These are phyloP conservation scores for Pugionium dolabratum DNA, from an alignment of 345 rosid species.

Conservation along the genomic window DNA sequence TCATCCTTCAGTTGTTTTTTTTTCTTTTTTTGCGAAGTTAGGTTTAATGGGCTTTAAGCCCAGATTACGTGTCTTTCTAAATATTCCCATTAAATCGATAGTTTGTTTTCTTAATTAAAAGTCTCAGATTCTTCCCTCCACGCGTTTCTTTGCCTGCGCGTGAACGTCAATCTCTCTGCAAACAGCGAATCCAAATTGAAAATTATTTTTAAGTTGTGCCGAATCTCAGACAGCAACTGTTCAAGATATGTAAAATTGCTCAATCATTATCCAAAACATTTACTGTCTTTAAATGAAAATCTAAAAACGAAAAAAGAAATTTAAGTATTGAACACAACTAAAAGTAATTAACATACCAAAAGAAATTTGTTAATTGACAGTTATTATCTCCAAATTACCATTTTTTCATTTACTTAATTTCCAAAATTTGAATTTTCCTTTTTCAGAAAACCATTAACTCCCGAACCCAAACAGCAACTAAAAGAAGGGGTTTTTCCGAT, in stretches of 20 bases:
- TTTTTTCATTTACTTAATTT: constrained; percentile 10
- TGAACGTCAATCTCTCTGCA: not conserved
- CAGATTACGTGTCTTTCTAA: not conserved
- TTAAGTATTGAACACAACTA: not conserved
- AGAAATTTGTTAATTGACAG: not conserved
- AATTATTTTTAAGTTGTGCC: not conserved
- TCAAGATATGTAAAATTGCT: constrained; percentile 1
- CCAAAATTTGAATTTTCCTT: constrained; percentile 23
- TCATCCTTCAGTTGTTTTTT: not conserved
- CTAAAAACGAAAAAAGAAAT: not conserved
- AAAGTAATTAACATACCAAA: constrained; percentile 15
- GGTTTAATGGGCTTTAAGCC: constrained; percentile 23
- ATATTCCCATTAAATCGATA: too few relatives aligned
- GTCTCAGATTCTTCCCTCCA: constrained; percentile 4
- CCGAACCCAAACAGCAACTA: constrained; percentile 7
- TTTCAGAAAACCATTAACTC: constrained; percentile 8
- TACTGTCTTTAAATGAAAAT: not conserved
- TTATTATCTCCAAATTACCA: constrained; percentile 14
- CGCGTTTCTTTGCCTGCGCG: not conserved
- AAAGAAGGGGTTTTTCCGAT: not conserved
- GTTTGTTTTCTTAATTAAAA: too few relatives aligned
- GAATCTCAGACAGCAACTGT: constrained; percentile 26
- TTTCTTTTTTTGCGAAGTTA: constrained; percentile 5
- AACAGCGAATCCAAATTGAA: constrained; percentile 12
- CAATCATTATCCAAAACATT: constrained; percentile 27